phyloP scores from a whole-genome alignment of 441 rosid genomes.

The Rhodomyrtus psidioides region DNA sequence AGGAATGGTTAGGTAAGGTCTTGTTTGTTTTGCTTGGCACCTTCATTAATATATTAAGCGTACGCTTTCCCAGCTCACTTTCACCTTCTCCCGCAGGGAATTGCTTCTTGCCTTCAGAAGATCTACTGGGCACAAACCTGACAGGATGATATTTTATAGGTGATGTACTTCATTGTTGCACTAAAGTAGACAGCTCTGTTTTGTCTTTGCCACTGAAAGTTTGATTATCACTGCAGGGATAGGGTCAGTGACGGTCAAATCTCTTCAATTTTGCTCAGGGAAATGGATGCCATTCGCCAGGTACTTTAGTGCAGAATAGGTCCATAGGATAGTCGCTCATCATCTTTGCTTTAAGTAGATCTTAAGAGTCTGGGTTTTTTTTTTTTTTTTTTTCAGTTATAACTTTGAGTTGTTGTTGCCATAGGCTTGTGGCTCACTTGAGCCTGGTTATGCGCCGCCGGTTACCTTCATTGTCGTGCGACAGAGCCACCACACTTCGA shows the following conservation, averaged over 20 bases:
- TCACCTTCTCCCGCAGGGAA: conserved; percentile 33
- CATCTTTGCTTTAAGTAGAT: background rate
- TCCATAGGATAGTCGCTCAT: background rate
- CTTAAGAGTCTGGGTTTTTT: background rate
- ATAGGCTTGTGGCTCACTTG: conserved; percentile 62
- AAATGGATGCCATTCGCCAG: conserved; percentile 54
- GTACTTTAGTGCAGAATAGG: conserved; percentile 15
- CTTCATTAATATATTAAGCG: background rate
- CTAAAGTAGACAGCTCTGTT: background rate
- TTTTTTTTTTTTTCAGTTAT: background rate
- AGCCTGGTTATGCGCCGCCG: conserved; percentile 48
- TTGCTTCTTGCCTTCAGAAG: conserved; percentile 32
- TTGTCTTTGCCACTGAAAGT: background rate
- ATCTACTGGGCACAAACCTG: conserved; percentile 41
- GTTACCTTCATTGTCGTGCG: conserved; percentile 79
- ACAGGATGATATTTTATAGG: conserved; percentile 76
- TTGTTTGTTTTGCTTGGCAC: background rate
- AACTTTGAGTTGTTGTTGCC: background rate
- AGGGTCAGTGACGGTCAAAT: conserved; percentile 87
- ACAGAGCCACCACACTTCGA: conserved; percentile 64
- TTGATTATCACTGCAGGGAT: conserved; percentile 35
- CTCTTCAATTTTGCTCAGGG: conserved; percentile 47
- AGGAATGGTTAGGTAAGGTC: conserved; percentile 57
- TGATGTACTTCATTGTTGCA: background rate
- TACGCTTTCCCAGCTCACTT: background rate